Percentiles rank a stretch among this genome's conserved stretches.
Evolutionary conservation across 345 rosid genomes (phyloP).

Genomic region (Gossypium stocksii): DNA sequence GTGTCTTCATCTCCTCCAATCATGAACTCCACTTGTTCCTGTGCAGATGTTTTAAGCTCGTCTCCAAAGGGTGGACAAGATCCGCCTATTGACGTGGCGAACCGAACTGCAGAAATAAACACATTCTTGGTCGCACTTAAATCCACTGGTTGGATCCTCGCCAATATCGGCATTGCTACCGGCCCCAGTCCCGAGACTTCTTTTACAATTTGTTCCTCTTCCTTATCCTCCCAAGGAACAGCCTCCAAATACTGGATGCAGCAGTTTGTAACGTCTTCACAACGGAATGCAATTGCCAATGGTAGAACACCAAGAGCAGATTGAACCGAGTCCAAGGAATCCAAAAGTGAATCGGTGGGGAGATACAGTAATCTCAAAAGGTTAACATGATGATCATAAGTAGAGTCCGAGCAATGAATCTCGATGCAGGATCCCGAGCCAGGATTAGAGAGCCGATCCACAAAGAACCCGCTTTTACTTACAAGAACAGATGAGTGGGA

Average conservation of each 20-base stretch:
- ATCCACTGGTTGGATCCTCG: slow-evolving; percentile 50
- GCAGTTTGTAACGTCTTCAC: slow-evolving; percentile 39
- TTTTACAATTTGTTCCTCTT: slow-evolving; percentile 49
- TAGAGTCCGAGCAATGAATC: slow-evolving; percentile 34
- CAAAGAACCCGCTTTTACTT: slow-evolving; percentile 40
- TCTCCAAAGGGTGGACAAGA: slow-evolving; percentile 50
- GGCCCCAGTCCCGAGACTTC: slow-evolving; percentile 35
- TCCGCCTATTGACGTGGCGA: slow-evolving; percentile 59
- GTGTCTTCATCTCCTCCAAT: slow-evolving; percentile 60
- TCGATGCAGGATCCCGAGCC: slow-evolving; percentile 23
- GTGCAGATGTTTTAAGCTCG: slow-evolving; percentile 77
- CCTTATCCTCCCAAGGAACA: slow-evolving; percentile 48
- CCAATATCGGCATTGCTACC: slow-evolving; percentile 51
- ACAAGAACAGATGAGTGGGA: slow-evolving; percentile 34
- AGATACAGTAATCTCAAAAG: slow-evolving; percentile 40
- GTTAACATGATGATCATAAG: slow-evolving; percentile 39
- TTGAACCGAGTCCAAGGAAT: slow-evolving; percentile 37
- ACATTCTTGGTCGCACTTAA: slow-evolving; percentile 48
- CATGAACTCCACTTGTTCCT: slow-evolving; percentile 91
- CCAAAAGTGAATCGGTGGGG: slow-evolving; percentile 29
- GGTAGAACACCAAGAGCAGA: slow-evolving; percentile 45
- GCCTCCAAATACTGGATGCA: slow-evolving; percentile 55
- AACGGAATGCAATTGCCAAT: slow-evolving; percentile 34
- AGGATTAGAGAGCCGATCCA: slow-evolving; percentile 27
- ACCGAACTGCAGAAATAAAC: slow-evolving; percentile 71